Evolutionary conservation across 257 asterid species (phyloP).

Genomic region (Agastache rugosa): DNA sequence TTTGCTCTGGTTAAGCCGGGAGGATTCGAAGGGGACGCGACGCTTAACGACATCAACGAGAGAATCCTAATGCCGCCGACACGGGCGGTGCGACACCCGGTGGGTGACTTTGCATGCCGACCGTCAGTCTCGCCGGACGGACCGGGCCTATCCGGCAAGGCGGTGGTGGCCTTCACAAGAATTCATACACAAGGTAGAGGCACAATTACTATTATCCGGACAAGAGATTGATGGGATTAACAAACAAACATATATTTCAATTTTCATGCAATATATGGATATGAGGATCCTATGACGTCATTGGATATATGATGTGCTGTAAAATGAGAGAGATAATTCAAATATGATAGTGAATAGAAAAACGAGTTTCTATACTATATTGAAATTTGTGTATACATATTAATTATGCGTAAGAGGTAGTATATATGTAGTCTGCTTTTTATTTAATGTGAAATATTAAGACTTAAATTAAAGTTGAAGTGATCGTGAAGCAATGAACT

Average conservation of each 20-base stretch:
- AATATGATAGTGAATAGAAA: not conserved
- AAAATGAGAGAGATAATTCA: not conserved
- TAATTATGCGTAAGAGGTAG: not conserved
- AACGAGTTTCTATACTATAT: too few relatives aligned
- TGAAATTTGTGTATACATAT: not conserved
- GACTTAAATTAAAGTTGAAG: not conserved
- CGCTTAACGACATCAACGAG: constrained; percentile 81
- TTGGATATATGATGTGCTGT: too few relatives aligned
- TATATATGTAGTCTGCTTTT: not conserved
- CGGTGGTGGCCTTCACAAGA: constrained; percentile 83
- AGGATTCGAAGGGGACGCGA: constrained; percentile 72
- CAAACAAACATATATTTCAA: too few relatives aligned
- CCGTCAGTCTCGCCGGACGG: constrained; percentile 71
- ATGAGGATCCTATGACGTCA: not conserved
- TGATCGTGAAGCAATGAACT: not conserved
- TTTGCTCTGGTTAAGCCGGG: constrained; percentile 92
- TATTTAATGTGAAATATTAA: not conserved
- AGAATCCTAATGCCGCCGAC: constrained; percentile 89
- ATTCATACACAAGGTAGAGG: constrained; percentile 94
- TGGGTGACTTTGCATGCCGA: constrained; percentile 88
- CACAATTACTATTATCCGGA: constrained; percentile 82
- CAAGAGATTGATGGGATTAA: constrained; percentile 73
- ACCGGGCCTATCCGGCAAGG: constrained; percentile 89
- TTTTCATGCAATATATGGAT: constrained; percentile 24
- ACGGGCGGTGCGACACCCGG: constrained; percentile 87